These are phyloP conservation scores for Reutealis trisperma DNA, from an alignment of 345 rosid genomes.

Conservation along the genomic window DNA sequence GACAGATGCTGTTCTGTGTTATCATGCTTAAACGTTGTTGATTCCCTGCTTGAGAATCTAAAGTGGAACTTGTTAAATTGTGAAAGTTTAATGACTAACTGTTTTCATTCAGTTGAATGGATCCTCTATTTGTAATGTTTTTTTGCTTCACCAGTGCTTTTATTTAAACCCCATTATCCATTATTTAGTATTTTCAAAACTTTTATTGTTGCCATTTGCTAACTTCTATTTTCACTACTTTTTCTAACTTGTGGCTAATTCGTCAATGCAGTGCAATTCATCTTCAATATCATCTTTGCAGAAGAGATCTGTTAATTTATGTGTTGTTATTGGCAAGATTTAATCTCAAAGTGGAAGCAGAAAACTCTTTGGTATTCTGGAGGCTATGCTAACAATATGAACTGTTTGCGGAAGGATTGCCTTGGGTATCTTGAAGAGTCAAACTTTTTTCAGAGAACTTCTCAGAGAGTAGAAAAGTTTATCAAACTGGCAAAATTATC, in stretches of 20 bases:
- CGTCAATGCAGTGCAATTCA: conserved; percentile 23
- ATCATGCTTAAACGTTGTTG: not conserved
- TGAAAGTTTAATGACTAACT: not conserved
- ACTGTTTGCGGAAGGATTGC: too few relatives aligned
- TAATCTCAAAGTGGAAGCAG: not conserved
- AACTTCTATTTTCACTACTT: not conserved
- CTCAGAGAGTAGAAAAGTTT: too few relatives aligned
- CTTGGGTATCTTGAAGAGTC: too few relatives aligned
- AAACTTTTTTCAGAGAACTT: too few relatives aligned
- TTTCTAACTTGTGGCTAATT: not conserved
- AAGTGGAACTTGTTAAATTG: not conserved
- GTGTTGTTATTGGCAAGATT: not conserved
- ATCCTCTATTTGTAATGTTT: not conserved
- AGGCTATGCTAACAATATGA: too few relatives aligned
- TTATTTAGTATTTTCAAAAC: not conserved
- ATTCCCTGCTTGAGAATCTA: not conserved
- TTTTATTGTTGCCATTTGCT: not conserved
- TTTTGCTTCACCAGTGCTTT: too few relatives aligned
- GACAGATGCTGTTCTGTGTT: not conserved
- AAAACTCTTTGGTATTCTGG: too few relatives aligned
- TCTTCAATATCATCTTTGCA: conserved; percentile 27
- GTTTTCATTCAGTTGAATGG: not conserved
- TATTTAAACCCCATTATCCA: too few relatives aligned
- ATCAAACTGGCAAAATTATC: too few relatives aligned
- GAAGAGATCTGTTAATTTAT: conserved; percentile 18